Base-by-base conservation (phyloP, 495 filamentous ascomycete species). In the Hyaloscypha variabilis region DNA sequence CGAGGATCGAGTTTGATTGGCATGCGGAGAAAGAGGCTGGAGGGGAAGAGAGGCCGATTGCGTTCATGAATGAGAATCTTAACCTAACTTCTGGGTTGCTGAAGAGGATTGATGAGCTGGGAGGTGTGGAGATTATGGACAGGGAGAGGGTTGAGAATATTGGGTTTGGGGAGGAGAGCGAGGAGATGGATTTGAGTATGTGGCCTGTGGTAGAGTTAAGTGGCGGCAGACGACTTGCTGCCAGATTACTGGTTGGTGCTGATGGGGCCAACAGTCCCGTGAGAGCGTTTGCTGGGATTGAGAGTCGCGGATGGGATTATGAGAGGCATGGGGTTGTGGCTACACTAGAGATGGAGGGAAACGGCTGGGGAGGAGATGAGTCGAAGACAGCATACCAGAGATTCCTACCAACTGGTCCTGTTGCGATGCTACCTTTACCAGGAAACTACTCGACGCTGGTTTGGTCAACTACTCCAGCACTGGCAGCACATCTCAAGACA, bases 201-300 rank as follows among this genome's bases (percentile, higher is more conserved):
- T 98, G 95, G 92, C 96, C 95, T 0, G 82, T 96, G 28, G 82
- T 98, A 13, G 84, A 88, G 6, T 78, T 96, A 30, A 82, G 85
- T 31, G 81, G 81, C 49, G 71, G 79, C 56, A 77, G 83, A 73
- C 80, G 83, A 62, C 82, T 98, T 21, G 85, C 87, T 8, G 92
- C 96, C 3, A 84, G 95, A 29, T 82, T 99, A 3, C 83, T 99
- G 6, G 87, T 99, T 17, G 95, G 95, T 6, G 96, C 96, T 17
- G 95, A 99, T 72, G 95, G 95, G 13, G 90, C 92, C 21, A 97
- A 97, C 75, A 95, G 92, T 73, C 96, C 95, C 21, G 95, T 98
- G 17, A 89, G 95, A 51, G 84, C 85, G 2, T 99, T 97, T 72
- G 92, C 94, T 8, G 90, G 89, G 39, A 97, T 98, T 69, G 76